Evolutionary conservation across 768 basidiomycete genomes (phyloP), one percentile per base, ranked within the genome.

Genomic region (Amanita inopinata): DNA sequence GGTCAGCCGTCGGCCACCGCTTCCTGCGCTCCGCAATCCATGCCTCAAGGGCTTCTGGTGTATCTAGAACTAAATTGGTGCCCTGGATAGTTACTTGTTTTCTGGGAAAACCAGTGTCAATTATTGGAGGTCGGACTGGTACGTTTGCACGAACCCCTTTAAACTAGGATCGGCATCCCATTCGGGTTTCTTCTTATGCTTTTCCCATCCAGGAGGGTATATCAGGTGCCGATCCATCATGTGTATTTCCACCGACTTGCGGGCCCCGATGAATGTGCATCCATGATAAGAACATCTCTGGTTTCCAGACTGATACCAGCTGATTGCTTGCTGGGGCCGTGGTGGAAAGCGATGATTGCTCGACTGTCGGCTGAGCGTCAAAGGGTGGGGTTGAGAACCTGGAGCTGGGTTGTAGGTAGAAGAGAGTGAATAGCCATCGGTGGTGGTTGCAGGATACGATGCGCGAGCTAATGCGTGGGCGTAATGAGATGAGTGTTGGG

Each of bases 141-240:
- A 40, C 23, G 17, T 6, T 15, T 10, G 11, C 8, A 53, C 63
- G 46, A 48, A 86, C 86, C 85, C 84, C 61, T 78, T 85, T 39
- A 90, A 66, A 58, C 76, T 80, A 11, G 82, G 83, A 61, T 89
- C 87, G 2, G 87, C 78, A 54, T 87, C 86, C 85, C 86, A 88
- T 22, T 81, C 81, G 25, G 58, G 43, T 53, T 66, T 73, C 43
- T 31, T 35, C 48, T 68, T 71, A 49, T 59, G 58, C 34, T 72
- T 67, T 20, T 80, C 66, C 79, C 82, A 87, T 15, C 78, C 80
- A 33, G 74, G 70, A 17, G 89, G 88, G 49, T 76, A 88, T 35
- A 90, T 77, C 32, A 91, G 68, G 58, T 91, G 88, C n/a, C 87
- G 71, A 51, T 90, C 88, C 87, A 89, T 90, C 78, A 78, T 82